Evolutionary conservation across 2,329 filamentous ascomycete genomes (phyloP).

Genomic region (Trichoderma asperellum): DNA sequence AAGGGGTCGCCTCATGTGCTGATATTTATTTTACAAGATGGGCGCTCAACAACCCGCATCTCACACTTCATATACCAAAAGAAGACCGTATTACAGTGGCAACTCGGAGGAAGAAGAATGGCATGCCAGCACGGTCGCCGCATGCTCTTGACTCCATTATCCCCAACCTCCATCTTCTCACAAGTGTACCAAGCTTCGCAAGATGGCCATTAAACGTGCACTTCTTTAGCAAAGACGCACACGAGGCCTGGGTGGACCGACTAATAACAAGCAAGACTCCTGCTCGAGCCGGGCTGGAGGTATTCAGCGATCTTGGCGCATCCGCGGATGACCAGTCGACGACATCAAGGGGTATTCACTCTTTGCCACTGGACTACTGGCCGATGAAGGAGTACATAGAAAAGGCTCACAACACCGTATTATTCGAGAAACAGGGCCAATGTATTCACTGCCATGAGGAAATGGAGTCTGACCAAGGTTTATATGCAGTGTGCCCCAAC

Average conservation of each 20-base stretch:
- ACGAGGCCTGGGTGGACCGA: constrained; percentile 68
- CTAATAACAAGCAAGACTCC: constrained; percentile 53
- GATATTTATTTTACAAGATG: constrained; percentile 62
- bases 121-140: constrained; percentile 60
- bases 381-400: constrained; percentile 57
- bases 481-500: constrained; percentile 62
- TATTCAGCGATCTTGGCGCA: constrained; percentile 60
- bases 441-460: constrained; percentile 58
- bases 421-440: constrained; percentile 59
- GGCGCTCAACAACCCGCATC: constrained; percentile 86
- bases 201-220: constrained; percentile 81
- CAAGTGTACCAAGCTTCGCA: constrained; percentile 77
- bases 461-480: constrained; percentile 52
- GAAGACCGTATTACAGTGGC: constrained; percentile 61
- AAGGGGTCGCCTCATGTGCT: neutral
- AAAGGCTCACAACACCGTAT: constrained; percentile 58
- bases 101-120: constrained; percentile 55
- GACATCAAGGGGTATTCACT: constrained; percentile 54
- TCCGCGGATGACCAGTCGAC: constrained; percentile 24
- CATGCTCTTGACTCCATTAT: constrained; percentile 69
- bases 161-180: constrained; percentile 78
- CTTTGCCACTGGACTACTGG: constrained; percentile 59
- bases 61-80: constrained; percentile 75
- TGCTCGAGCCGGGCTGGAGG: constrained; percentile 53
- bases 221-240: constrained; percentile 75